Conservation (phyloP, 1,284 basidiomycete species). For the Pascua guehoae region DNA sequence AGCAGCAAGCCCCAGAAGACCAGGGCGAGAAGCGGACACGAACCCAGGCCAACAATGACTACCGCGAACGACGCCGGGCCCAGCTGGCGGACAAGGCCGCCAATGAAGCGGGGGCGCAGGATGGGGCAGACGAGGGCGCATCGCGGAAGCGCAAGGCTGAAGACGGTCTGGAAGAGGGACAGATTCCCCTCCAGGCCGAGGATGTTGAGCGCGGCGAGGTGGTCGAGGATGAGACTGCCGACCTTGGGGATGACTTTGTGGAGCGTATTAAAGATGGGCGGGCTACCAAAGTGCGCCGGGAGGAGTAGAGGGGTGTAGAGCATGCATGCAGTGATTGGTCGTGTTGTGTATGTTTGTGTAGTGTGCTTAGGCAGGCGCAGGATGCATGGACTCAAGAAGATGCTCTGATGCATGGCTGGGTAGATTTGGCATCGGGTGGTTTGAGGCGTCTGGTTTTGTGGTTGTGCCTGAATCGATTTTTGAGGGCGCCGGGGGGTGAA, state of each 20-base stretch:
- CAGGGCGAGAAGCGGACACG: background rate
- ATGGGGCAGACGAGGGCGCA: background rate
- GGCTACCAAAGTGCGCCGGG: conserved; percentile 17
- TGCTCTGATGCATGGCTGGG: no score
- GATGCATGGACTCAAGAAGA: no score
- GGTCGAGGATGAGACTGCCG: conserved; percentile 15
- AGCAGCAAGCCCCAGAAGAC: background rate
- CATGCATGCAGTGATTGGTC: conserved; percentile 3
- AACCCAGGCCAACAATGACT: conserved; percentile 1
- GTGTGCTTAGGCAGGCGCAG: background rate
- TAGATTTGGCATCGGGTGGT: no score
- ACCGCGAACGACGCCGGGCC: no score
- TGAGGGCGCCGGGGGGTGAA: no score
- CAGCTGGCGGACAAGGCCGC: background rate
- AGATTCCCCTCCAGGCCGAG: conserved; percentile 6
- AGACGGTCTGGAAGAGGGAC: conserved; percentile 11
- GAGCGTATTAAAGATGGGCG: conserved; percentile 18
- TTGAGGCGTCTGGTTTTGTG: no score
- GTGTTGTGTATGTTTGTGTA: conserved; percentile 3
- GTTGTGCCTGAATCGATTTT: no score
- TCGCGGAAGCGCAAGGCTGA: conserved; percentile 16
- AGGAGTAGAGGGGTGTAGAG: conserved; percentile 10
- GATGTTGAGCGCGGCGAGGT: conserved; percentile 19
- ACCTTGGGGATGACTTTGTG: conserved; percentile 19
- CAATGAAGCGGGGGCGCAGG: background rate